Base-by-base conservation (phyloP, 495 filamentous ascomycete species). In the Penicillium paradoxum region DNA sequence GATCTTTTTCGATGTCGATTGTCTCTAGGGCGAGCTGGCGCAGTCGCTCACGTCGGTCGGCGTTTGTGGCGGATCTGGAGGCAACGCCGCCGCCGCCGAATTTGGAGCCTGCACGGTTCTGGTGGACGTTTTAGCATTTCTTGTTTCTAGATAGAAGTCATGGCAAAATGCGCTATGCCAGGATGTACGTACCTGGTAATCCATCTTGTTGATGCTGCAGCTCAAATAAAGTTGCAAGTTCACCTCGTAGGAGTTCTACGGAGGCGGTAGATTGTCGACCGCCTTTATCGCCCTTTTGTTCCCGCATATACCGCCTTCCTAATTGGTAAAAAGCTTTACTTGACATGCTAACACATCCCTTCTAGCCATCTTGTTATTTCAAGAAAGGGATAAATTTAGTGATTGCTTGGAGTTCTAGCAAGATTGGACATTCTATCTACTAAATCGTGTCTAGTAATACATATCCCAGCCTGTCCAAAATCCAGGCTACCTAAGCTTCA, bases 1-100 rank as follows among this genome's bases (percentile, higher is more conserved):
- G 93, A 75, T 99, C 93, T 74, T 97, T 97, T 68, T 97, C 95
- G 40, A 99, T 85, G 72, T 99, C 95, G 78, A 99, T 99, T 17
- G 89, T 90, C 75, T 99, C 93, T 57, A 99, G 88, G 11, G 93
- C 93, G 62, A 99, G 90, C 75, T 96, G 96, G 67, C 93, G 92
- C 18, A 97, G 85, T 48, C 95, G 91, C 71, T 97, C 95, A 59
- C 93, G 89, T 34, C 93, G 88, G 78, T 99, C 93, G 46, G 95
- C 91, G 69, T 97, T 99, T 39, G 90, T 92, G 49, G 89, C 86
- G 63, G 85, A 90, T 69, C 91, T 84, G 6, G 91, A 96, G 64
- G 93, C 93, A 52, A 97, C 90, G 68, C 93, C 93, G 60, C 93
- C 93, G 67, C 93, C 93, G 67, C 93, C 93, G 79, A 97, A 97